Evolutionary conservation across 371 early-diverging fungal genomes (phyloP), one percentile per base, ranked within the genome.

Genomic region (Syncephalastrum racemosum): DNA sequence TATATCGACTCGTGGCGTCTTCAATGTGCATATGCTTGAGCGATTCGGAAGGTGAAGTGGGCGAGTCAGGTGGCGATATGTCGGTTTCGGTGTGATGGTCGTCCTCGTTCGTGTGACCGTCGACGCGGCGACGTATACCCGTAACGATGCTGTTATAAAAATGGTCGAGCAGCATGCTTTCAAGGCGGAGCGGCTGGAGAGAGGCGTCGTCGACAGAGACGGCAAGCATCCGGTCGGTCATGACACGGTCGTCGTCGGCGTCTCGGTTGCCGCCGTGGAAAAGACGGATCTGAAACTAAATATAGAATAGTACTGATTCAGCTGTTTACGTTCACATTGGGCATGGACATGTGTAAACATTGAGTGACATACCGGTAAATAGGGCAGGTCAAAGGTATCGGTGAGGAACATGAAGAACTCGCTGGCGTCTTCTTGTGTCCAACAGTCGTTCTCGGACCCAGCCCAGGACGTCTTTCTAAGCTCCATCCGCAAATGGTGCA

Each of bases 351-450:
- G 36, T 31, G 36, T 31, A 31, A 31, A 31, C 36, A 31, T 22
- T 41, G 47, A 47, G 19, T n/a, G 13, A 40, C 58, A 39, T 59
- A 83, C 63, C 4, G 83, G 83, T 14, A 83, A 54, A 60, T 75
- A 83, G 0, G 83, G 83, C 24, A 83, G 59, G 42, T 77, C 73
- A 43, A 81, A 67, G n/a, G 75, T 73, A 25, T 79, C 73, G 8
- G 80, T 80, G 41, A 83, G 56, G 43, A 81, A 81, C 62, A 83
- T 56, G 57, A 81, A 83, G 4, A 83, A 58, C 51, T 83, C 83
- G 48, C 74, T 73, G 2, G 76, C 67, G 59, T 83, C 83, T 51
- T 83, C 83, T 56, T 82, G 82, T 1, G 74, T 65, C 73, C 77
- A 64, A 44, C 56, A 46, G 52, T 53, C 27, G 1, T 18, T 16